Evolutionary conservation across 495 filamentous ascomycete species (phyloP).

Genomic region (Trichoderma erinaceum): DNA sequence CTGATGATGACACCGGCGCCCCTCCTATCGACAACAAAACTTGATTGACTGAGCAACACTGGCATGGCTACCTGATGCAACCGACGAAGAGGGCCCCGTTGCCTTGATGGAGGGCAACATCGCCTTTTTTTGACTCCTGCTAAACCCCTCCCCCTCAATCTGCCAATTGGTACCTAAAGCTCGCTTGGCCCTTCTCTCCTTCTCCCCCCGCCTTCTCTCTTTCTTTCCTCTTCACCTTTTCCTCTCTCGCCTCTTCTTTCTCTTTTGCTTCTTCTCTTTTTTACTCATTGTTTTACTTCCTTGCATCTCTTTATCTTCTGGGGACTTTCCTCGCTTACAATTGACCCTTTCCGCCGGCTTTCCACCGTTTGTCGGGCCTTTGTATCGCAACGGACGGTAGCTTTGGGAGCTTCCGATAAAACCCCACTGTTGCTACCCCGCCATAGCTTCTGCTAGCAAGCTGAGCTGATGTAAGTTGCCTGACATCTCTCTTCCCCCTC

Average conservation of each 20-base stretch:
- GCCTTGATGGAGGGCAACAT: conserved; percentile 5
- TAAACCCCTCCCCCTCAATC: not conserved
- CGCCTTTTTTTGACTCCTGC: not conserved
- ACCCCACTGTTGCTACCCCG: conserved; percentile 10
- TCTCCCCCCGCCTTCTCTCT: not conserved
- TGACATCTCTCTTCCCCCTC: not conserved
- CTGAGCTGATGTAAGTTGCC: conserved; percentile 16
- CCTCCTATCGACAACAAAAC: too few species aligned
- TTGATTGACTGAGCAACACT: not conserved
- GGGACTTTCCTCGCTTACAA: not conserved
- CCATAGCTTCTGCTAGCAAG: not conserved
- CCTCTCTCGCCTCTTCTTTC: not conserved
- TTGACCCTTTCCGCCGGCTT: not conserved
- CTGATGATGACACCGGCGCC: too few species aligned
- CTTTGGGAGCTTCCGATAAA: not conserved
- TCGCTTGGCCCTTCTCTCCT: not conserved
- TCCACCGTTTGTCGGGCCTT: not conserved
- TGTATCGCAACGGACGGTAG: not conserved
- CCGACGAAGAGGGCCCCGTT: too few species aligned
- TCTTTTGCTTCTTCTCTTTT: not conserved
- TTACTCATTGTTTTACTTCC: not conserved
- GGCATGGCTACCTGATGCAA: too few species aligned
- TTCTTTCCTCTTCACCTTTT: not conserved
- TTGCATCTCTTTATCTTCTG: not conserved
- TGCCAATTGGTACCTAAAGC: not conserved